A percentile compares a stretch with the other conserved stretches of the same genome.
Evolutionary conservation across 1,284 basidiomycete genomes (phyloP).

Genomic region (Pseudozyma flocculosa): DNA sequence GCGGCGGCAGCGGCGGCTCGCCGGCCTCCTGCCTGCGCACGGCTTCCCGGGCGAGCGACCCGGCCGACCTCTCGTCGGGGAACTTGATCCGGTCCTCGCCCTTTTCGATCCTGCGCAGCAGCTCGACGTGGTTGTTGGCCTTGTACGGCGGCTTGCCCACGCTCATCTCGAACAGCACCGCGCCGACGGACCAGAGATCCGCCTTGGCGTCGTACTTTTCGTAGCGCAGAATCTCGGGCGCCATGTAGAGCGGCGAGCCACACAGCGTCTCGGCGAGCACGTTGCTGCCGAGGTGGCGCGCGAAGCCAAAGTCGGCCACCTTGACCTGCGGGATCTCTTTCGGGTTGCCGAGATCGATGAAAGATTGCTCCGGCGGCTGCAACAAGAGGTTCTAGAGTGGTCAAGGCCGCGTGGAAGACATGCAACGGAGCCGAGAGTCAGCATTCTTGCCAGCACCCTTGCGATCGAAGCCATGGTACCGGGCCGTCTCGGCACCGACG

Average conservation of each 20-base stretch:
- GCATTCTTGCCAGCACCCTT: too few species aligned
- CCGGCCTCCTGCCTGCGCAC: conserved; percentile 41
- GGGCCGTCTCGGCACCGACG: too few species aligned
- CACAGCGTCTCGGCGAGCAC: conserved; percentile 97
- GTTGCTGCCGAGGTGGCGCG: conserved; percentile 82
- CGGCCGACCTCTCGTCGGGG: conserved; percentile 67
- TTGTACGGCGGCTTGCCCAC: conserved; percentile 91
- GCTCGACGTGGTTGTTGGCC: conserved; percentile 91
- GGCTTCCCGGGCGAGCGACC: conserved; percentile 44
- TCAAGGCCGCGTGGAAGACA: not conserved
- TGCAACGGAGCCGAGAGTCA: not conserved
- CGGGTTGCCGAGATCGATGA: conserved; percentile 81
- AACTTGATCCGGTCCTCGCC: conserved; percentile 71
- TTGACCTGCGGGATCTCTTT: conserved; percentile 64
- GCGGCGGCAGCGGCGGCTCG: conserved; percentile 41
- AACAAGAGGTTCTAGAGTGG: conserved; percentile 76
- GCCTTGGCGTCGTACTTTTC: conserved; percentile 98
- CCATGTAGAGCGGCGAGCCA: conserved; percentile 98
- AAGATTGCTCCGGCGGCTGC: conserved; percentile 75
- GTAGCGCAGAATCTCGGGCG: conserved; percentile 93
- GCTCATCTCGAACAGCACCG: conserved; percentile 93
- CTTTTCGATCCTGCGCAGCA: conserved; percentile 87
- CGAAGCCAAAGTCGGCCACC: conserved; percentile 93
- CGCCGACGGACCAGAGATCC: conserved; percentile 96
- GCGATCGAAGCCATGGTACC: too few species aligned